Base-by-base conservation (phyloP, 164 flowering plant genomes). In the Aristolochia fimbriata region DNA sequence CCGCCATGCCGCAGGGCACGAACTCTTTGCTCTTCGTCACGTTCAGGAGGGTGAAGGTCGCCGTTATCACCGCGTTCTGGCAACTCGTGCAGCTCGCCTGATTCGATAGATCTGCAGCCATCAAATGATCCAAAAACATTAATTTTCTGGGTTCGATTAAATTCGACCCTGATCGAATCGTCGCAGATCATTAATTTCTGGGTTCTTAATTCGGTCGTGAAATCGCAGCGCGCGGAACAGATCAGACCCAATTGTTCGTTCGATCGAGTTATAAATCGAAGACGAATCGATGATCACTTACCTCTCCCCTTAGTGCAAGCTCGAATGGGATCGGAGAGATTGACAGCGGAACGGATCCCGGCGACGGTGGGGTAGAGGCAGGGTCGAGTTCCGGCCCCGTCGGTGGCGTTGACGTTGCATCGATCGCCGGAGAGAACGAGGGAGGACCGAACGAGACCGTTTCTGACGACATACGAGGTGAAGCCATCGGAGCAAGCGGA, bases 1-100 rank as follows among this genome's bases (percentile, higher is more conserved):
- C 21, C 27, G 68, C 62, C 68, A 65, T 65, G 24, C 68, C 68
- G 49, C 68, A 65, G 14, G 68, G 62, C 15, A 65, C 68, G 31
- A 65, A 65, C 43, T 65, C 68, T 41, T 59, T 65, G 68, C 68
- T 65, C 15, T 45, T 41, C 31, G 68, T 65, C 58, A 27, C n/a
- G 1, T 59, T 25, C n/a, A 65, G 52, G 43, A 65, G 58, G 11
- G 30, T 6, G 6, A 65, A 19, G 10, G 68, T 65, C 20, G 46
- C 19, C 23, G 20, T 17, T 49, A 59, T 43, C 41, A 65, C 62
- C 12, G 57, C 52, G 16, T 52, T 59, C 47, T 65, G 62, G 46
- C 68, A 65, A 1, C 24, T 37, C 2, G 51, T 58, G 62, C 68
- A 65, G 22, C 21, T 41, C 12, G 24, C 20, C 51, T 65, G 68